A percentile compares a stretch with the other conserved stretches of the same genome.
Evolutionary conservation across 2,329 filamentous ascomycete species (phyloP).

Genomic region (Mycosphaerella sp.): DNA sequence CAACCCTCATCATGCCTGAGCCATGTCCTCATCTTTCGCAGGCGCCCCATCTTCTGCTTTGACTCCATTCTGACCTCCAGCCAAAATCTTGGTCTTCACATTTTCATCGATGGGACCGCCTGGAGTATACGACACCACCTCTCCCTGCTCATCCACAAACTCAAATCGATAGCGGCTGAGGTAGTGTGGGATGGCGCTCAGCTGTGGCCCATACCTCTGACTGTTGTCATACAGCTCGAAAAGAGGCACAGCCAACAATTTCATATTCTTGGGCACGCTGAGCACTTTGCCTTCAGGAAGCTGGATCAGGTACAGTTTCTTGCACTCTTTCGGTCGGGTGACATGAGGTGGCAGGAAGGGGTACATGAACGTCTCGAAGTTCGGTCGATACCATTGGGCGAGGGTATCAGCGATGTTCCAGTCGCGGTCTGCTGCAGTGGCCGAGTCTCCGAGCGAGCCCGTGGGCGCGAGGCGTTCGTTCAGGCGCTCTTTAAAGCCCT

Average conservation of each 20-base stretch:
- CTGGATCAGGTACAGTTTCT: slow-evolving; percentile 97
- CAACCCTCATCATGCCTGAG: slow-evolving; percentile 6
- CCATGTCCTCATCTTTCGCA: slow-evolving; percentile 13
- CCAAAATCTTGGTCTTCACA: slow-evolving; percentile 31
- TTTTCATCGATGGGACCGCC: slow-evolving; percentile 29
- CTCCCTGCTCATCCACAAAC: slow-evolving; percentile 87
- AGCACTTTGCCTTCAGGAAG: slow-evolving; percentile 88
- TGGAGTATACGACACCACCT: slow-evolving; percentile 55
- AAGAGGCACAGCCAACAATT: slow-evolving; percentile 88
- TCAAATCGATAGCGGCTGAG: slow-evolving; percentile 96
- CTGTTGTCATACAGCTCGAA: slow-evolving; percentile 99
- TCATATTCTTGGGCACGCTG: slow-evolving; percentile 99
- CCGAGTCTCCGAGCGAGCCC: slow-evolving; percentile 73
- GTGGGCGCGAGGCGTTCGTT: slow-evolving; percentile 84
- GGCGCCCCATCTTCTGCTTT: slow-evolving; percentile 2
- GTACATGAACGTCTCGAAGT: slow-evolving; percentile 99
- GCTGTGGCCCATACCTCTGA: slow-evolving; percentile 85
- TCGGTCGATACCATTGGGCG: slow-evolving; percentile 97
- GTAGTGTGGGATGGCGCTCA: slow-evolving; percentile 92
- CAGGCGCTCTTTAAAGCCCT: slow-evolving; percentile 87
- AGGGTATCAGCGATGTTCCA: slow-evolving; percentile 94
- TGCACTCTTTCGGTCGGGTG: slow-evolving; percentile 95
- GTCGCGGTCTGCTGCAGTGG: slow-evolving; percentile 47
- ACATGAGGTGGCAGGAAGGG: slow-evolving; percentile 95
- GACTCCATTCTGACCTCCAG: slow-evolving; percentile 26